phyloP scores from a whole-genome alignment of 139 green algal species.

The Chlorella sp. region DNA sequence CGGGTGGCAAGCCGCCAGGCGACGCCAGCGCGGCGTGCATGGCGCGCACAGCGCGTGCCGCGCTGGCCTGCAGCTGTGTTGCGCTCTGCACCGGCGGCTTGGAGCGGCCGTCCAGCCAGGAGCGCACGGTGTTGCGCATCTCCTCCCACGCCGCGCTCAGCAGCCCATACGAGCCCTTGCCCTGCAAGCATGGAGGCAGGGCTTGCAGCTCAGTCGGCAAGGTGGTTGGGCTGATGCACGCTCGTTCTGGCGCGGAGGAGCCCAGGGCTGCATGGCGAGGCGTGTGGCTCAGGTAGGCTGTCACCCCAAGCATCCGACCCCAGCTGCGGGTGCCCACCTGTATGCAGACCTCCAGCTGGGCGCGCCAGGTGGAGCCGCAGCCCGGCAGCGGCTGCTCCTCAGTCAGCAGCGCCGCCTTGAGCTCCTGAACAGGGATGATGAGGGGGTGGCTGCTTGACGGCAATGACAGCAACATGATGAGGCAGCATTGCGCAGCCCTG shows the following conservation, averaged over 20 bases:
- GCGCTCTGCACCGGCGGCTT: neutral
- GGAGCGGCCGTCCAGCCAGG: constrained; percentile 39
- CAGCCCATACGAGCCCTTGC: constrained; percentile 25
- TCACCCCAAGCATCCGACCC: no score
- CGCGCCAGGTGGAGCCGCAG: constrained; percentile 42
- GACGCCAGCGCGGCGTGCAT: constrained; percentile 30
- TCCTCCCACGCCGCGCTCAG: constrained; percentile 59
- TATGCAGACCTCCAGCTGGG: constrained; percentile 50
- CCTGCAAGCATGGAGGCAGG: neutral
- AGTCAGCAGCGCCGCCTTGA: constrained; percentile 39
- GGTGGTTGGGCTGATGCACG: no score
- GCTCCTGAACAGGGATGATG: no score
- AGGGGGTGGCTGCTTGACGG: no score
- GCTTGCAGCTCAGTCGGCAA: no score
- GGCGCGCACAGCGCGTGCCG: constrained; percentile 33
- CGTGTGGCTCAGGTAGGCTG: no score
- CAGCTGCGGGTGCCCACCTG: no score
- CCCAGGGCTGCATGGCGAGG: no score
- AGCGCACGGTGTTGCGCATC: constrained; percentile 44
- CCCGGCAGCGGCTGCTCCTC: constrained; percentile 41
- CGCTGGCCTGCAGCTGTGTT: neutral
- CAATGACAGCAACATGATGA: no score
- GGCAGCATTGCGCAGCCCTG: no score
- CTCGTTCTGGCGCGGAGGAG: no score
- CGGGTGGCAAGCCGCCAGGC: no score